Percentiles rank a stretch among this genome's conserved stretches.
Conservation (phyloP, 805 yeast genomes). For the Starmerella bacillaris region DNA sequence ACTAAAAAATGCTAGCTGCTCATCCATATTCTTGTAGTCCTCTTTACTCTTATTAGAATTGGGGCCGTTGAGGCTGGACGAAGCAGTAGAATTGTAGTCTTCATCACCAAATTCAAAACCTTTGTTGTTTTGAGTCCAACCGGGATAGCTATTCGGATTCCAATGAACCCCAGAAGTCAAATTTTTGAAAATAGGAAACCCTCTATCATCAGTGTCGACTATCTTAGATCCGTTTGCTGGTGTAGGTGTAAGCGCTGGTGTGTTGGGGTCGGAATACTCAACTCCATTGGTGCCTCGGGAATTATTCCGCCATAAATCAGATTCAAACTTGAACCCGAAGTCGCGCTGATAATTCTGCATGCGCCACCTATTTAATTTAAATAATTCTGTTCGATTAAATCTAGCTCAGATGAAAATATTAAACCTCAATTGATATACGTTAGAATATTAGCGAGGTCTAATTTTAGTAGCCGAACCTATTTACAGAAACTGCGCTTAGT, state of each 20-base stretch:
- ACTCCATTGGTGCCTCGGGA: too few relatives aligned
- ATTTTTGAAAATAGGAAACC: slow-evolving; percentile 3
- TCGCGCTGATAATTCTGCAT: too few relatives aligned
- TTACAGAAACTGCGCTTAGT: too few relatives aligned
- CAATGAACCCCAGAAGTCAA: slow-evolving; percentile 16
- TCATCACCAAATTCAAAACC: background rate
- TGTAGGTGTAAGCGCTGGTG: slow-evolving; percentile 4
- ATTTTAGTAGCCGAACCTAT: too few relatives aligned
- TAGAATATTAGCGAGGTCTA: too few relatives aligned
- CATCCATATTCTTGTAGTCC: background rate
- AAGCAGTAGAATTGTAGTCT: background rate
- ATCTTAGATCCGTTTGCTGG: slow-evolving; percentile 5
- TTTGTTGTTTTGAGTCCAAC: slow-evolving; percentile 46
- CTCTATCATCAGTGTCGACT: slow-evolving; percentile 2
- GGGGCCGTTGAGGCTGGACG: background rate
- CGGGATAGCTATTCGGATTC: slow-evolving; percentile 57
- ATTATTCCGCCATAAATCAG: slow-evolving; percentile 1
- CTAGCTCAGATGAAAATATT: too few relatives aligned
- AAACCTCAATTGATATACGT: too few relatives aligned
- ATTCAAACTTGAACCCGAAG: too few relatives aligned
- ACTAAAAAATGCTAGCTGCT: slow-evolving; percentile 2
- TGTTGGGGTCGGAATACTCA: background rate
- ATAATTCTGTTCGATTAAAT: too few relatives aligned
- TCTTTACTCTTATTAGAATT: background rate
- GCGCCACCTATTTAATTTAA: too few relatives aligned